Evolutionary conservation across 2,329 filamentous ascomycete genomes (phyloP), one percentile per base, ranked within the genome.

Genomic region (Fusarium anguioides): DNA sequence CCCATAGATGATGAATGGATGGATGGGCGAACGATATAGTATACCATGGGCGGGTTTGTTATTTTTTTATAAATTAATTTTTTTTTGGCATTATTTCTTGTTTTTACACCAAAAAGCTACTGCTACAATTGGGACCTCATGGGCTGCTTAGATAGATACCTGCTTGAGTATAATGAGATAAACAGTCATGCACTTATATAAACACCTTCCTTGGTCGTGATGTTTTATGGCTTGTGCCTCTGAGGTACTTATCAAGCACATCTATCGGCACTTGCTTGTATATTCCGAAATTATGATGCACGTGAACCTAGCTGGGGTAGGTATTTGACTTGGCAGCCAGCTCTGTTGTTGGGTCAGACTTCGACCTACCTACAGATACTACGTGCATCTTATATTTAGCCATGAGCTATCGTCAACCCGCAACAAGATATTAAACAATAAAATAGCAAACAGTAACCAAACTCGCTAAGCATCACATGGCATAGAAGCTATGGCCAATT

Each of bases 31-130:
- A 66, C 27, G 26, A 47, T 42, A 56, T 39, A 49, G 29, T 66
- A 68, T 68, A 68, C 64, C 59, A 64, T 45, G 40, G 58, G 35
- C 21, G 27, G 40, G 42, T 24, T 46, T 46, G 46, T 59, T 47
- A 10, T 12, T 6, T 37, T n/a, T n/a, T n/a, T n/a, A n/a, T n/a
- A n/a, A n/a, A n/a, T n/a, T n/a, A n/a, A n/a, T n/a, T n/a, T n/a
- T n/a, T n/a, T n/a, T 37, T 20, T 18, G 17, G 31, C 20, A n/a
- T 29, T 29, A 14, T 31, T 31, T 47, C 18, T 31, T 29, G 26
- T 31, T 54, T 15, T 40, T 33, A 15, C 36, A 33, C 33, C 12
- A 39, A 46, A 35, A 42, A 45, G 31, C 35, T 20, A 40, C 39
- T 33, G 39, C 44, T 60, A 33, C 27, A 44, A 42, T 44, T 20